Percentiles rank a stretch among this genome's conserved stretches.
These are phyloP conservation scores for Chimonanthus praecox DNA, from an alignment of 164 flowering plant species.

Conservation along the genomic window DNA sequence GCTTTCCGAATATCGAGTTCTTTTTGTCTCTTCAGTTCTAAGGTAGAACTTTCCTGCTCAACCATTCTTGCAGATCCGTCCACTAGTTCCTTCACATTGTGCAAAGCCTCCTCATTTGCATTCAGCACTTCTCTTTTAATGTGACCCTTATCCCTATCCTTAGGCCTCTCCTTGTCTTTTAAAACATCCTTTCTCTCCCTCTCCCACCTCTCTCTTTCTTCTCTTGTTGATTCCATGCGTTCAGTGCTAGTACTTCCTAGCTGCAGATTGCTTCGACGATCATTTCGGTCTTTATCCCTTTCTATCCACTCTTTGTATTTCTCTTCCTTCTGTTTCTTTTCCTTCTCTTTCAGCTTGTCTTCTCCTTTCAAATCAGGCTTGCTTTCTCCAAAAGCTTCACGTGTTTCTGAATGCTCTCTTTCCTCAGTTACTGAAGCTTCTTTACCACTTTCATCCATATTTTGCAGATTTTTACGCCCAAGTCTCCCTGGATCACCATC, in stretches of 20 bases:
- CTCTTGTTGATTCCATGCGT: conserved; percentile 6
- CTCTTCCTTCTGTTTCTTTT: conserved; percentile 72
- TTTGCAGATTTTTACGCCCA: conserved; percentile 31
- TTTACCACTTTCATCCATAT: conserved; percentile 40
- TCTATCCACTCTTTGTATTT: conserved; percentile 78
- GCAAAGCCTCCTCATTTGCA: conserved; percentile 42
- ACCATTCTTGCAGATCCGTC: conserved; percentile 39
- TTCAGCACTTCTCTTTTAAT: conserved; percentile 52
- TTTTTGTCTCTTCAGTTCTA: conserved; percentile 57
- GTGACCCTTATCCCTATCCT: conserved; percentile 59
- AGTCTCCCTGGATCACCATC: conserved; percentile 45
- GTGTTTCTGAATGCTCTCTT: conserved; percentile 38
- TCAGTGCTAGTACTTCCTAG: conserved; percentile 16
- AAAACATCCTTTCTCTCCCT: conserved; percentile 57
- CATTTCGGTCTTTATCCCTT: conserved; percentile 67
- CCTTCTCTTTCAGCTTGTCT: conserved; percentile 77
- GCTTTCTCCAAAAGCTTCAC: conserved; percentile 72
- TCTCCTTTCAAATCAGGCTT: conserved; percentile 63
- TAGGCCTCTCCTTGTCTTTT: conserved; percentile 61
- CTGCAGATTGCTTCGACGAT: conserved; percentile 46
- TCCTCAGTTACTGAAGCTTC: conserved; percentile 34
- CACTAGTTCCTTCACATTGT: conserved; percentile 42
- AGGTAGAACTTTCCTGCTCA: conserved; percentile 48
- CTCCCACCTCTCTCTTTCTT: conserved; percentile 54
- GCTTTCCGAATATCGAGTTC: conserved; percentile 53